A percentile compares a stretch with the other conserved stretches of the same genome.
phyloP scores from a whole-genome alignment of 805 yeast genomes.

The Sugiyamaella chiloensis region DNA sequence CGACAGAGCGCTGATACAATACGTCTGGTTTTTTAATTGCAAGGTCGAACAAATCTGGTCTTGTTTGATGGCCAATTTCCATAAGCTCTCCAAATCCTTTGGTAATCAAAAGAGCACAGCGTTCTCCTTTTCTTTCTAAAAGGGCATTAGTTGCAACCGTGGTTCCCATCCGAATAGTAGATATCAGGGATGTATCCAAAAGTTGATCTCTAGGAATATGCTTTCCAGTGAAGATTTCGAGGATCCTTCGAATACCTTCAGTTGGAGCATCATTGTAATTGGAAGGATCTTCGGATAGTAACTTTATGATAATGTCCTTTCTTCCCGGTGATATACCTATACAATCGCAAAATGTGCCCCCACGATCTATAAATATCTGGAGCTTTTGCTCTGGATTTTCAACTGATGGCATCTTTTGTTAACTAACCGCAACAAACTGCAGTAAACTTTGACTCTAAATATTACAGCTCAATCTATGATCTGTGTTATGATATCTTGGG shows the following conservation, averaged over 20 bases:
- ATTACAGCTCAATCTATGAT: too few species aligned
- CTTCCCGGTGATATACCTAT: slow-evolving; percentile 49
- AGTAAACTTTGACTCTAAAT: too few species aligned
- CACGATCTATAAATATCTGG: slow-evolving; percentile 41
- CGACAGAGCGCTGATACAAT: slow-evolving; percentile 70
- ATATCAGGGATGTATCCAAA: neutral
- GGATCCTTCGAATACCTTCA: slow-evolving; percentile 79
- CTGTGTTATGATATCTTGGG: too few species aligned
- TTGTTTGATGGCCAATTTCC: slow-evolving; percentile 81
- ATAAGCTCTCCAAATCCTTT: slow-evolving; percentile 82
- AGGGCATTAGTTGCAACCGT: slow-evolving; percentile 95
- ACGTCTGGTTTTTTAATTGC: slow-evolving; percentile 67
- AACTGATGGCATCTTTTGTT: too few species aligned
- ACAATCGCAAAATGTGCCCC: slow-evolving; percentile 91
- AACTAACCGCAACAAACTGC: neutral
- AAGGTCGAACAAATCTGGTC: slow-evolving; percentile 85
- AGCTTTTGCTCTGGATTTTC: too few species aligned
- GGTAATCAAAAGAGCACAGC: slow-evolving; percentile 79
- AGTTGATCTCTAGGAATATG: slow-evolving; percentile 47
- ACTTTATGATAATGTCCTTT: slow-evolving; percentile 66
- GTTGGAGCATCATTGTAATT: slow-evolving; percentile 88
- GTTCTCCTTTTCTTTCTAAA: slow-evolving; percentile 85
- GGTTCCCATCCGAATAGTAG: slow-evolving; percentile 74
- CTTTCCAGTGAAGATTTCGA: slow-evolving; percentile 56
- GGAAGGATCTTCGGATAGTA: slow-evolving; percentile 82